Evolutionary conservation across 345 rosid species (phyloP).

Genomic region (Pugionium dolabratum): DNA sequence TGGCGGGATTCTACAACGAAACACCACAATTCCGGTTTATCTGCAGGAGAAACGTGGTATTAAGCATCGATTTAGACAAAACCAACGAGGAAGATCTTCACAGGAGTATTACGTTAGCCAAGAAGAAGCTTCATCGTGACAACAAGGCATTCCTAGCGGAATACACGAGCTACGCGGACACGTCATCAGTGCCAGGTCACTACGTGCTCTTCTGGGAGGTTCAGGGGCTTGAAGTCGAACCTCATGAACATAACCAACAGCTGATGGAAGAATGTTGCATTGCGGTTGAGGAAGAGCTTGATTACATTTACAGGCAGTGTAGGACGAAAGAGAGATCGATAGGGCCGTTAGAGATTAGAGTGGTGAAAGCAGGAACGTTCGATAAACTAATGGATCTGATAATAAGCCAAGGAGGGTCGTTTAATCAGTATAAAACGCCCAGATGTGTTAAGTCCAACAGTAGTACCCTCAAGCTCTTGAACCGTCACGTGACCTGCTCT

Average conservation of each 20-base stretch:
- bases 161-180: conserved; percentile 82
- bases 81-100: conserved; percentile 90
- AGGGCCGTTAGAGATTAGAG: conserved; percentile 79
- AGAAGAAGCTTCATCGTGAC: conserved; percentile 43
- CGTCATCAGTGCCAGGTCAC: conserved; percentile 79
- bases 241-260: conserved; percentile 25
- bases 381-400: conserved; percentile 84
- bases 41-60: conserved; percentile 73
- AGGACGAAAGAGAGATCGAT: conserved; percentile 81
- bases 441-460: conserved; percentile 72
- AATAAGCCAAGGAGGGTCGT: conserved; percentile 77
- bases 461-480: conserved; percentile 55
- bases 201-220: conserved; percentile 91
- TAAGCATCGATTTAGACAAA: conserved; percentile 86
- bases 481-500: conserved; percentile 56
- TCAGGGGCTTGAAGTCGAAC: conserved; percentile 11
- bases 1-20: conserved; percentile 69
- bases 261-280: conserved; percentile 77
- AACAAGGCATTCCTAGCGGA: conserved; percentile 67
- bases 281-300: conserved; percentile 71
- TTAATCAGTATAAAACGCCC: conserved; percentile 91
- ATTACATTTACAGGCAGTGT: conserved; percentile 78
- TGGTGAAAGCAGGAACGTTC: conserved; percentile 64
- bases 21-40: conserved; percentile 88
- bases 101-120: conserved; percentile 69